A percentile compares a stretch with the other conserved stretches of the same genome.
phyloP scores from a whole-genome alignment of 495 filamentous ascomycete genomes.

The Choiromyces venosus region DNA sequence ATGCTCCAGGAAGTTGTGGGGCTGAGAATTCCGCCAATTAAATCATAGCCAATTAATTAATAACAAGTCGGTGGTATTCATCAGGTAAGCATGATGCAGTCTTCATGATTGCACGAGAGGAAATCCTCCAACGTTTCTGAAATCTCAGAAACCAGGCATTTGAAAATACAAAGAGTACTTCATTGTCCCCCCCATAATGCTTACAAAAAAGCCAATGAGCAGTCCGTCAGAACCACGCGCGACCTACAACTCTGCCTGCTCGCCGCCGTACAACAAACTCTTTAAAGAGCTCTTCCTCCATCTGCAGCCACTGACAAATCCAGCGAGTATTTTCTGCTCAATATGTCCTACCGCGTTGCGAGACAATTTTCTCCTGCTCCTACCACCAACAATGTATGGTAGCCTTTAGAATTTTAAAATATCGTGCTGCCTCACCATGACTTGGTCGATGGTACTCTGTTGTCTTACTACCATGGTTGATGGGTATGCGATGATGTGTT shows the following conservation, averaged over 20 bases:
- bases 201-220: background rate
- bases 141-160: background rate
- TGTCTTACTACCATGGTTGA: background rate
- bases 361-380: background rate
- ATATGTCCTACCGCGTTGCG: background rate
- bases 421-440: background rate
- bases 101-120: background rate
- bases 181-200: background rate
- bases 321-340: background rate
- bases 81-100: background rate
- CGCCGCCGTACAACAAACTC: background rate
- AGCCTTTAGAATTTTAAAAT: background rate
- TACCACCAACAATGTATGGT: background rate
- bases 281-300: background rate
- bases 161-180: background rate
- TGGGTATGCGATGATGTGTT: background rate
- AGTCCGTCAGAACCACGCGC: background rate
- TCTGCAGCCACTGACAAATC: background rate
- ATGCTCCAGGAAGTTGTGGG: background rate
- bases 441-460: background rate
- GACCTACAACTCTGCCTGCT: background rate
- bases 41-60: slow-evolving; percentile 7
- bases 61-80: background rate
- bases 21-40: slow-evolving; percentile 9
- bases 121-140: background rate